A percentile compares a stretch with the other conserved stretches of the same genome.
phyloP scores from a whole-genome alignment of 2,329 filamentous ascomycete species.

The Nigrograna mackinnonii region DNA sequence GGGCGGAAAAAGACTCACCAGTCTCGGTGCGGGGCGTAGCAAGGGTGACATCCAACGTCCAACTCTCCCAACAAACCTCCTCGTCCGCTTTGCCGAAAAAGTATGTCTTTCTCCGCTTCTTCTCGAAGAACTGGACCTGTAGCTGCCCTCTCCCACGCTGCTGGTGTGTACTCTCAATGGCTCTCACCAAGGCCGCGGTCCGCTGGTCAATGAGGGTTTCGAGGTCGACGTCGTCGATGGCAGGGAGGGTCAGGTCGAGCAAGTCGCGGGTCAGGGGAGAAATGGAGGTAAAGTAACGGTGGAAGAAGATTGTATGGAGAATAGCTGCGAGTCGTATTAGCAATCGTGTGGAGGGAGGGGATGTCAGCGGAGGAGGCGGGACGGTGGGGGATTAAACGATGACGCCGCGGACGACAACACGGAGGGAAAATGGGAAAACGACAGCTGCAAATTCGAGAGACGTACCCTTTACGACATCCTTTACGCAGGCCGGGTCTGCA shows the following conservation, averaged over 20 bases:
- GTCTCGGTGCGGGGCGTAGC: slow-evolving; percentile 86
- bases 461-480: slow-evolving; percentile 88
- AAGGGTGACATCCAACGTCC: slow-evolving; percentile 92
- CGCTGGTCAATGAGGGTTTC: slow-evolving; percentile 93
- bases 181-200: slow-evolving; percentile 75
- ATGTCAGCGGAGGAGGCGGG: slow-evolving; percentile 8
- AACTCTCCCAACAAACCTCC: slow-evolving; percentile 95
- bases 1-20: slow-evolving; percentile 57
- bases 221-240: slow-evolving; percentile 86
- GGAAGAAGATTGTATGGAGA: slow-evolving; percentile 97
- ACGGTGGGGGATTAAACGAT: not conserved
- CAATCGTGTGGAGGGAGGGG: no score
- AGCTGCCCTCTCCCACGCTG: slow-evolving; percentile 73
- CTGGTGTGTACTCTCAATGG: slow-evolving; percentile 64
- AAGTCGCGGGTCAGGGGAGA: slow-evolving; percentile 83
- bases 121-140: slow-evolving; percentile 92
- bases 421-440: slow-evolving; percentile 9
- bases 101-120: slow-evolving; percentile 79
- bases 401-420: not conserved
- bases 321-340: slow-evolving; percentile 68
- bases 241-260: slow-evolving; percentile 86
- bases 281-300: slow-evolving; percentile 91
- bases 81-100: slow-evolving; percentile 79
- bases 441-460: slow-evolving; percentile 15
- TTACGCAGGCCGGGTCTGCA: slow-evolving; percentile 85